phyloP scores from a whole-genome alignment of 1,284 basidiomycete species.

The Sphagnurus paluster region DNA sequence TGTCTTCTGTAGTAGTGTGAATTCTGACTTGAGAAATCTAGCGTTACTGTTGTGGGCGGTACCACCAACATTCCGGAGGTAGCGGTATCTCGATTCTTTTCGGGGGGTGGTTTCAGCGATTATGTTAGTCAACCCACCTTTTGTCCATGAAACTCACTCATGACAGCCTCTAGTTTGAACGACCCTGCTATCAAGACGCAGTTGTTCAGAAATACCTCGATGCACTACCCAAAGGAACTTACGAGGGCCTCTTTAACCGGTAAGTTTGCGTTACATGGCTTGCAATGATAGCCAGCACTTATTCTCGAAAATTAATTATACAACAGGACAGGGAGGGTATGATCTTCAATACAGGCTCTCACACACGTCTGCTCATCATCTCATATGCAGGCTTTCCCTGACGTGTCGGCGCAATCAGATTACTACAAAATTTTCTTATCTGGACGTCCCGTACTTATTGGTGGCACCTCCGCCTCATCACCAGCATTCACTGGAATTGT shows the following conservation, averaged over 20 bases:
- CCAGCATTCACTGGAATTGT: constrained; percentile 59
- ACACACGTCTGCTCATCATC: neutral
- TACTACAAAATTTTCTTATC: constrained; percentile 43
- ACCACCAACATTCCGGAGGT: constrained; percentile 53
- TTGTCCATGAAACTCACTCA: neutral
- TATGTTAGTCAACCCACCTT: constrained; percentile 35
- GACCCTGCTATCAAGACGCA: constrained; percentile 53
- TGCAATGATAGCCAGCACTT: neutral
- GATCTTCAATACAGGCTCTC: constrained; percentile 6
- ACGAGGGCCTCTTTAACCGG: constrained; percentile 60
- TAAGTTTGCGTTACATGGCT: constrained; percentile 27
- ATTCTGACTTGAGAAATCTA: constrained; percentile 12
- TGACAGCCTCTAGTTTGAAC: constrained; percentile 44
- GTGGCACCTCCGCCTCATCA: constrained; percentile 58
- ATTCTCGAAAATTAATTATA: neutral
- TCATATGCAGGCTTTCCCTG: constrained; percentile 46
- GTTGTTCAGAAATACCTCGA: constrained; percentile 45
- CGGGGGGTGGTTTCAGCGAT: constrained; percentile 69
- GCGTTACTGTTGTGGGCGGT: constrained; percentile 60
- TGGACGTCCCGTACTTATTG: constrained; percentile 41
- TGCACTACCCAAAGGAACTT: constrained; percentile 46
- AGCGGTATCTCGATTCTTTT: constrained; percentile 44
- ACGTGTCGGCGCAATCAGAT: constrained; percentile 58
- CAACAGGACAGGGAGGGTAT: constrained; percentile 30
- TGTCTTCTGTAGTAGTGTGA: neutral